A percentile compares a stretch with the other conserved stretches of the same genome.
These are phyloP conservation scores for Penicilliopsis zonata DNA, from an alignment of 495 filamentous ascomycete genomes.

Conservation along the genomic window DNA sequence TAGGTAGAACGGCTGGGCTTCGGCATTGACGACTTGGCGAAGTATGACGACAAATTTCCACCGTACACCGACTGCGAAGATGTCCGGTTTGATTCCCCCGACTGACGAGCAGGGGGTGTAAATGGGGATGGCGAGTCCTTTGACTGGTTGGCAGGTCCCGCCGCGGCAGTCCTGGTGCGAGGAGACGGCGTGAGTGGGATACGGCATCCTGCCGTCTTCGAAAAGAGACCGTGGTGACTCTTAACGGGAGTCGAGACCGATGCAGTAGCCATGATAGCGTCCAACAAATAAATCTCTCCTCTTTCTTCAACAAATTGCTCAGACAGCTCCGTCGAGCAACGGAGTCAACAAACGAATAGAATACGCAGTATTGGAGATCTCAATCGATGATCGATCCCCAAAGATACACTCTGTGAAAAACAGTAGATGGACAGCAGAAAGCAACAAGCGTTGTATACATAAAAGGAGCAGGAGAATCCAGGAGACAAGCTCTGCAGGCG, in stretches of 20 bases:
- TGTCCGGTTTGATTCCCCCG: constrained; percentile 35
- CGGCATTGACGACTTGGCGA: constrained; percentile 53
- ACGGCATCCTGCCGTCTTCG: constrained; percentile 84
- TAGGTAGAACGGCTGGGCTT: constrained; percentile 26
- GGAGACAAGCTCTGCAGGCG: not conserved
- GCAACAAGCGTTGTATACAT: constrained; percentile 5
- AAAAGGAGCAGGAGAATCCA: constrained; percentile 1
- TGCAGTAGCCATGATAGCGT: constrained; percentile 68
- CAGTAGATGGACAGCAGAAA: constrained; percentile 16
- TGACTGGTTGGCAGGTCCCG: constrained; percentile 34
- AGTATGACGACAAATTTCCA: constrained; percentile 60
- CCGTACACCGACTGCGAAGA: constrained; percentile 59
- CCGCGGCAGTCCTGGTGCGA: constrained; percentile 39
- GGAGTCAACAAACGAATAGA: not conserved
- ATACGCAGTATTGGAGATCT: constrained; percentile 1
- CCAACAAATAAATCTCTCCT: constrained; percentile 36
- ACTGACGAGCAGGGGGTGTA: constrained; percentile 62
- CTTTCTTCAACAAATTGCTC: constrained; percentile 15
- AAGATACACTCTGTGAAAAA: constrained; percentile 19
- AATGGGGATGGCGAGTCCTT: constrained; percentile 60
- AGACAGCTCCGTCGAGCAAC: constrained; percentile 8
- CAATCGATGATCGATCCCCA: constrained; percentile 8
- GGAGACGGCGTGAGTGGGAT: constrained; percentile 93
- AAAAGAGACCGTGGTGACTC: constrained; percentile 88
- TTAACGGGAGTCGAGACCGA: constrained; percentile 86